These are phyloP conservation scores for Gnetum montanum DNA, from an alignment of 75 land plant species.

Conservation along the genomic window DNA sequence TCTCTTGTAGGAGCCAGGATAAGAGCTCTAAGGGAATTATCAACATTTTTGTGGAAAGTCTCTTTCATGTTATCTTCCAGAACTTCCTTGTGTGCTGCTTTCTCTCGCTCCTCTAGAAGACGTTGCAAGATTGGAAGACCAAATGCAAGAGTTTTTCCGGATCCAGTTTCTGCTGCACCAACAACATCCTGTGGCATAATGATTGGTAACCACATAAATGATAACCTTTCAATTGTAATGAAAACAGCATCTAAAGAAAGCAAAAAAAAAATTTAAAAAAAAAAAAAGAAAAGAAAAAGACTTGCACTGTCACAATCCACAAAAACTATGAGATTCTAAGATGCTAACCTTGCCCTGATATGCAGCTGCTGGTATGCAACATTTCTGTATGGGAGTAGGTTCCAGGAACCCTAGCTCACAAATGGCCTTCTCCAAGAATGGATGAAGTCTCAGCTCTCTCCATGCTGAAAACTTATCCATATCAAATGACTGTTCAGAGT, in stretches of 20 bases:
- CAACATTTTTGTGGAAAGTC: conserved; percentile 15
- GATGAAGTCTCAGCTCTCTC: conserved; percentile 84
- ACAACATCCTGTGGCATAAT: conserved; percentile 65
- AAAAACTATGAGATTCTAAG: neutral
- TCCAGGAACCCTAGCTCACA: conserved; percentile 53
- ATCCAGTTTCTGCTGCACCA: conserved; percentile 97
- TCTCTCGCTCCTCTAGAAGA: conserved; percentile 79
- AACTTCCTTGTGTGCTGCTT: conserved; percentile 12
- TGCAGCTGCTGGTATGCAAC: conserved; percentile 95
- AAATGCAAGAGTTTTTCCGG: conserved; percentile 96
- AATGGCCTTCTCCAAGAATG: conserved; percentile 62
- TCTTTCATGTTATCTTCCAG: conserved; percentile 7
- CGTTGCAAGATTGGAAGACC: conserved; percentile 90
- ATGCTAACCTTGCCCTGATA: conserved; percentile 85
- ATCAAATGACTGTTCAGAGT: conserved; percentile 24
- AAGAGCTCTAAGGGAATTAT: conserved; percentile 70
- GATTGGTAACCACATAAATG: neutral
- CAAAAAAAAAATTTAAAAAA: neutral
- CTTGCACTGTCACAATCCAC: neutral
- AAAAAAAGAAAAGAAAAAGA: neutral
- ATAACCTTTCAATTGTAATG: neutral
- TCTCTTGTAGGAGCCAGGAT: conserved; percentile 91
- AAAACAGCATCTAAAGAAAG: neutral
- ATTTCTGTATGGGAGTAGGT: conserved; percentile 95
- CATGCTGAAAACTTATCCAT: conserved; percentile 59